Evolutionary conservation across 2,329 filamentous ascomycete genomes (phyloP).

Genomic region (Phoma herbarum): DNA sequence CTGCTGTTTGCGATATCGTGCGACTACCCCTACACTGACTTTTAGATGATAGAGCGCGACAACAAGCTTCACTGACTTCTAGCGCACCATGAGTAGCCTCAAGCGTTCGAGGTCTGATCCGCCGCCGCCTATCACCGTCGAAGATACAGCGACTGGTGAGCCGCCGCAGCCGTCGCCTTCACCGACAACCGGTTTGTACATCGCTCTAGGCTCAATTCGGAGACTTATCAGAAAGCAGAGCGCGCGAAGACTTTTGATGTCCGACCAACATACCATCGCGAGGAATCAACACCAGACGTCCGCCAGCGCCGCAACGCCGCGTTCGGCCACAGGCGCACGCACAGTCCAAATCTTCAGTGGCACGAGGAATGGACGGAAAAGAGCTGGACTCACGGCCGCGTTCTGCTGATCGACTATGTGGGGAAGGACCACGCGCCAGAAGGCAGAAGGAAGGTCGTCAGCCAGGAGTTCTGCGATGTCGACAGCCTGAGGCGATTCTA

Average conservation of each 20-base stretch:
- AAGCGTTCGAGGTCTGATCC: constrained; percentile 31
- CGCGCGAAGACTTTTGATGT: constrained; percentile 29
- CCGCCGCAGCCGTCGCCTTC: constrained; percentile 35
- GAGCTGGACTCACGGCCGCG: constrained; percentile 54
- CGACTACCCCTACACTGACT: background rate
- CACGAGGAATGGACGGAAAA: constrained; percentile 48
- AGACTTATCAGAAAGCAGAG: constrained; percentile 19
- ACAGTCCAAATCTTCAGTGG: constrained; percentile 51
- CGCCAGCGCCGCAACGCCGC: constrained; percentile 32
- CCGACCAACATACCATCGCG: constrained; percentile 21
- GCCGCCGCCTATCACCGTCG: constrained; percentile 47
- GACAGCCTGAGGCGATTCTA: constrained; percentile 58
- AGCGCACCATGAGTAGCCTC: constrained; percentile 15
- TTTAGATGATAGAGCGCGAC: background rate
- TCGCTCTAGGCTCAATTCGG: too few relatives aligned
- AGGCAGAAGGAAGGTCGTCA: constrained; percentile 55
- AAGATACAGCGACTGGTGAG: constrained; percentile 43
- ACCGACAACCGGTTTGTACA: constrained; percentile 29
- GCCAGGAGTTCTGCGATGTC: constrained; percentile 59
- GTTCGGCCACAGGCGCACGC: constrained; percentile 41
- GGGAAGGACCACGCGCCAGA: constrained; percentile 49
- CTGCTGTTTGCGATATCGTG: constrained; percentile 9
- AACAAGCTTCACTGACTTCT: constrained; percentile 3
- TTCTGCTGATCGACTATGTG: constrained; percentile 63
- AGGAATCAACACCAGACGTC: constrained; percentile 21